Evolutionary conservation across 257 asterid species (phyloP), one percentile per base, ranked within the genome.

Genomic region (Ligustrum vulgare): DNA sequence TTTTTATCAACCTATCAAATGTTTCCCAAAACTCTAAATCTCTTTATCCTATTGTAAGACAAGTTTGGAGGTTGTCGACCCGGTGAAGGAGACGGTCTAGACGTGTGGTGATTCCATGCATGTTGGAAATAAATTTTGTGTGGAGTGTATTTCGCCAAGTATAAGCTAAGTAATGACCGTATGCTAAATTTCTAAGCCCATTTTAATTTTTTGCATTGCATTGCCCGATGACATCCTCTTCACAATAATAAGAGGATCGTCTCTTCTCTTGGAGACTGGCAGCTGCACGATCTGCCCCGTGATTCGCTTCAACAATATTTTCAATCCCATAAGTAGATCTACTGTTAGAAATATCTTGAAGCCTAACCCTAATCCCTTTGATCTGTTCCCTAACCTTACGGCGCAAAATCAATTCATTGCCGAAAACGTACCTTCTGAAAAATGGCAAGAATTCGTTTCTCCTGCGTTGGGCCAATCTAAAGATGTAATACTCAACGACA

Each of bases 301-400:
- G 67, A 16, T 28, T 75, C 25, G 20, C 56, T 45, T 28, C 68
- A 6, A 31, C 51, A 10, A 74, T 31, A 65, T 74, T 74, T 18
- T 49, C 72, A 64, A 74, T 74, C 23, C 78, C 78, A 43, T 74
- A 74, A 45, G 72, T 65, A 2, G 78, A 74, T 74, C 56, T 74
- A 54, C 72, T 75, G 7, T 32, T 22, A 75, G 66, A 33, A 16
- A 66, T 66, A 16, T 33, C 72, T 22, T 47, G 67, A 33, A 66
- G 32, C 32, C 56, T 75, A 33, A 0, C 8, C 31, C 34, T 49
- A 28, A 74, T 65, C 36, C 72, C 8, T 66, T 47, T 33, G 12
- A 67, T 20, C 51, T 20, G 72, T 32, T 75, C 28, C 31, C 68
- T 45, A 12, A 64, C 9, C 23, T 47, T 67, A 15, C 22, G 36